Evolutionary conservation across 1,139 yeast species (phyloP).

Genomic region (Nadsonia commutata): DNA sequence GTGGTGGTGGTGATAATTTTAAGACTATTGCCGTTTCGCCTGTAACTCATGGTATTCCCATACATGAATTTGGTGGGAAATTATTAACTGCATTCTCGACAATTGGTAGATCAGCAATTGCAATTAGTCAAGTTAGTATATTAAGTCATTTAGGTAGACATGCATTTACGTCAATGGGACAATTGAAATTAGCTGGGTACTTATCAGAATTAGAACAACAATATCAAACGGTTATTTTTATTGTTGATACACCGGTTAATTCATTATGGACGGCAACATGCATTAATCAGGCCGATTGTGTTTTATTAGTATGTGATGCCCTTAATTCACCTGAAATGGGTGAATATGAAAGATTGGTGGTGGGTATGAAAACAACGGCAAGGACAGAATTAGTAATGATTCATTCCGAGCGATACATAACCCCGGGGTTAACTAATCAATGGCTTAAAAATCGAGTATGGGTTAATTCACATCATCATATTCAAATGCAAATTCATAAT

Average conservation of each 20-base stretch:
- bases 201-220: conserved; percentile 85
- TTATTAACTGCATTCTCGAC: conserved; percentile 54
- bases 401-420: conserved; percentile 71
- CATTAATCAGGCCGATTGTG: conserved; percentile 86
- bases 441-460: conserved; percentile 81
- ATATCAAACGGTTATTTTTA: conserved; percentile 72
- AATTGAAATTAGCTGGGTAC: conserved; percentile 73
- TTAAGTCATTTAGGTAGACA: conserved; percentile 74
- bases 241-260: conserved; percentile 72
- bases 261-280: conserved; percentile 90
- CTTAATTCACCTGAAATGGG: conserved; percentile 57
- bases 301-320: conserved; percentile 36
- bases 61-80: conserved; percentile 65
- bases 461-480: conserved; percentile 90
- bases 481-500: conserved; percentile 29
- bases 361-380: conserved; percentile 71
- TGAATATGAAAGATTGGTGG: conserved; percentile 65
- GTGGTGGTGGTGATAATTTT: conserved; percentile 24
- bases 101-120: conserved; percentile 60
- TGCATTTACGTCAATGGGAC: conserved; percentile 83
- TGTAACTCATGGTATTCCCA: conserved; percentile 65
- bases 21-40: conserved; percentile 81
- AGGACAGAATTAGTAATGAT: conserved; percentile 74
- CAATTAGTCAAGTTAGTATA: conserved; percentile 70
- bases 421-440: conserved; percentile 67